Evolutionary conservation across 306 rosid genomes (phyloP), one percentile per base, ranked within the genome.

Genomic region (Castanospermum australe): DNA sequence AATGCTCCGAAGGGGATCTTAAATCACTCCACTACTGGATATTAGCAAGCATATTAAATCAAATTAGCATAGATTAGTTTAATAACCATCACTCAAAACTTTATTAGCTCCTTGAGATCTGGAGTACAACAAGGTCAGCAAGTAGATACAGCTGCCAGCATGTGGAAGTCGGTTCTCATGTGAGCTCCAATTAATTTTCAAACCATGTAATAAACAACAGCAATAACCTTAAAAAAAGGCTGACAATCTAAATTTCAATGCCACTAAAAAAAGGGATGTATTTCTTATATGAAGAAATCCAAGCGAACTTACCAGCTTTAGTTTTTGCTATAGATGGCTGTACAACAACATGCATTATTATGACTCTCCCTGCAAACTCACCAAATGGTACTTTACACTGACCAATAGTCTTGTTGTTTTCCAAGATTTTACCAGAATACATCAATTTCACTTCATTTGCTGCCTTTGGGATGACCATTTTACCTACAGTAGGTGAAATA

Each of bases 401-500:
- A 51, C 88, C 89, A 28, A 88, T 88, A 47, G 90, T 84, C 83
- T 88, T 90, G 92, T 73, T 88, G 90, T 88, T 90, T 76, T 88
- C 94, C 92, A 88, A 86, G 47, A 90, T 81, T 71, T 90, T 90
- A 21, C 94, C 94, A 59, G 86, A 84, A 78, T 82, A 74, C 71
- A 90, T 88, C 61, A 90, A 84, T 67, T 90, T 90, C 66, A 90
- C 89, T 72, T 90, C 94, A 79, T 55, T 88, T 8, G 88, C 89
- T 7, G 84, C 67, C 88, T 90, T 90, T 2, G 94, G 94, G 47
- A 33, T 64, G 78, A 86, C 77, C 45, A 86, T 67, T 83, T 90
- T 88, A 17, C 92, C 94, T 90, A 50, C 8, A 66, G 14, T 18
- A 44, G 17, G 17, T 2, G 11, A 65, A 77, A 45, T 52, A 33